Evolutionary conservation across 805 yeast species (phyloP), one percentile per base, ranked within the genome.

Genomic region (Yamadazyma tumulicola): DNA sequence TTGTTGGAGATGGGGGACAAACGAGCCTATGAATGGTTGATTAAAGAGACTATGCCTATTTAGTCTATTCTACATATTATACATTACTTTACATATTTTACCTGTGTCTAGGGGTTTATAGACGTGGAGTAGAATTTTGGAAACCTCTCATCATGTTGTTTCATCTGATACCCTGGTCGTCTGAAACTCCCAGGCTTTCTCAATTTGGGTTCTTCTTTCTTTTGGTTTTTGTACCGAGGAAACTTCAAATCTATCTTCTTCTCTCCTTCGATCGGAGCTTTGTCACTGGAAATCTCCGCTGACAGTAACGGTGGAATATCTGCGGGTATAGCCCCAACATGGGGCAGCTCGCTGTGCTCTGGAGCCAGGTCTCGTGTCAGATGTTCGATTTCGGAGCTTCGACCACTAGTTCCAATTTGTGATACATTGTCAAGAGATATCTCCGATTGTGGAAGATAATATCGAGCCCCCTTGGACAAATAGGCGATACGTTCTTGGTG

Each of bases 1-100:
- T 53, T 86, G 35, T 72, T 75, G 39, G 77, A 72, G 26, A 47
- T 69, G 51, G 72, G 74, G 4, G 82, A 79, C 37, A 64, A 67
- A 11, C 55, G 74, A 15, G 82, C 89, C 0, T 69, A 68, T 45
- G 67, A 66, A 26, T 91, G 96, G 95, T 64, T 91, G 31, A 57
- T 73, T 46, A 73, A 72, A 43, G 94, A 87, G 57, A 79, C 86
- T 3, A 52, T 49, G 29, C 69, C 71, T 8, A 25, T 52, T 16
- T 44, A 35, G 26, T 19, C 12, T 16, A 7, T 6, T 8, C 18
- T 17, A 7, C 6, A 24, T 7, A 24, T 28, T 17, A 28, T 28
- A 16, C 22, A 28, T 6, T 16, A 28, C 8, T 26, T 8, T 26
- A 26, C 29, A 26, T 26, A 26, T 23, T 17, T 17, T 28, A 28